These are phyloP conservation scores for Amaranthus tricolor DNA, from an alignment of 179 eudicot genomes.

Conservation along the genomic window DNA sequence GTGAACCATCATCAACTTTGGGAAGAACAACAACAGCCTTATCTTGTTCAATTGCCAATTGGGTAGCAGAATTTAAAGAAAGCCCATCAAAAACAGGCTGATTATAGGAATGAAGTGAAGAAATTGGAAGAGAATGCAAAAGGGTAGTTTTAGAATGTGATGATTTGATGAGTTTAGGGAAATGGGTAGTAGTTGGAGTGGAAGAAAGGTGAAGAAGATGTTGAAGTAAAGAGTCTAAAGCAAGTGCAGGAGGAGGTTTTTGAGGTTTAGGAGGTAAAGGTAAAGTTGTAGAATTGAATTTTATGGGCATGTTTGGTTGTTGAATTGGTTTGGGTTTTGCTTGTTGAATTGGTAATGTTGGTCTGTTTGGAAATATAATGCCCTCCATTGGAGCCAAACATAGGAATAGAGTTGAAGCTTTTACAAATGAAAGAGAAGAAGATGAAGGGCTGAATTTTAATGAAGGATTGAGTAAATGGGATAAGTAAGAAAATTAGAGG, in stretches of 20 bases:
- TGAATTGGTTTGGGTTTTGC: constrained; percentile 39
- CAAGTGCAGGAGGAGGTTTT: constrained; percentile 41
- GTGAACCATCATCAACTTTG: constrained; percentile 31
- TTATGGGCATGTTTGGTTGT: constrained; percentile 34
- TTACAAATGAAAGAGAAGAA: not conserved
- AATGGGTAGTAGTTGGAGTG: constrained; percentile 32
- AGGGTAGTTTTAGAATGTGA: constrained; percentile 33
- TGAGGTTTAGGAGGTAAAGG: constrained; percentile 54
- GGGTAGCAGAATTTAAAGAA: constrained; percentile 24
- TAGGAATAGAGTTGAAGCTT: constrained; percentile 4
- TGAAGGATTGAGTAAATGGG: constrained; percentile 11
- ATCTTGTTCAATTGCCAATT: constrained; percentile 15
- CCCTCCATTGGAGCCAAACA: constrained; percentile 55
- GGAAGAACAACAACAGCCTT: constrained; percentile 12
- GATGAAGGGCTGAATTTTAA: constrained; percentile 15
- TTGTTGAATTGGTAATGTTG: constrained; percentile 52
- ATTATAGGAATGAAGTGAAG: constrained; percentile 25
- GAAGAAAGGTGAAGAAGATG: constrained; percentile 64
- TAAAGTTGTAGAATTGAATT: constrained; percentile 49
- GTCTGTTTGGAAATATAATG: constrained; percentile 60
- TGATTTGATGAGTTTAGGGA: constrained; percentile 35
- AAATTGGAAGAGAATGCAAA: constrained; percentile 33
- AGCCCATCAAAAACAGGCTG: constrained; percentile 23
- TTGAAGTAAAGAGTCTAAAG: constrained; percentile 62
- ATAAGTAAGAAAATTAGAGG: constrained; percentile 6